Percentiles rank a stretch among this genome's conserved stretches.
These are phyloP conservation scores for Blastocystis sp. DNA, from an alignment of 352 stramenopile genomes.

Conservation along the genomic window DNA sequence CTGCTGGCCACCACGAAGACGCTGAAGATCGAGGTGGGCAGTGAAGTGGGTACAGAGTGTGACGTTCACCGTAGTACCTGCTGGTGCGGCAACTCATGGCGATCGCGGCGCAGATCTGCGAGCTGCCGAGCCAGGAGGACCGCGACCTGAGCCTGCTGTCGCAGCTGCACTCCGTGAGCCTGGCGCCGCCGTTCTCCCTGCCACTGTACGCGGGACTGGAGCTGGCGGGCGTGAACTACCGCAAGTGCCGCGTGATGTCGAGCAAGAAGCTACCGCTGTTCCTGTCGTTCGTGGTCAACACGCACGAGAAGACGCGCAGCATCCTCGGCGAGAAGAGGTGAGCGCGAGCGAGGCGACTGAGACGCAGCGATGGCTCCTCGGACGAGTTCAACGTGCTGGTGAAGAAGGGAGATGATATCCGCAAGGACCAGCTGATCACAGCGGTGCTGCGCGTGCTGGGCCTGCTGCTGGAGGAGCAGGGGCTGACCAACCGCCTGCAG, in stretches of 20 bases:
- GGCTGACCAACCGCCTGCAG: slow-evolving; percentile 71
- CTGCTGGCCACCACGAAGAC: slow-evolving; percentile 66
- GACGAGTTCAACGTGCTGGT: slow-evolving; percentile 80
- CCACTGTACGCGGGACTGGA: slow-evolving; percentile 81
- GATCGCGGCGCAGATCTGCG: slow-evolving; percentile 78
- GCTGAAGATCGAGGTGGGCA: slow-evolving; percentile 79
- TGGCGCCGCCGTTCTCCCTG: slow-evolving; percentile 84
- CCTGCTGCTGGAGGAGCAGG: slow-evolving; percentile 81
- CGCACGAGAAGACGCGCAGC: slow-evolving; percentile 72
- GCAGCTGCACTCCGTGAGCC: slow-evolving; percentile 74
- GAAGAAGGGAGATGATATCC: slow-evolving; percentile 86
- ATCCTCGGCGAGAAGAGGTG: slow-evolving; percentile 46
- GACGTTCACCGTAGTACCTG: slow-evolving; percentile 83
- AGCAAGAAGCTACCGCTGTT: slow-evolving; percentile 86
- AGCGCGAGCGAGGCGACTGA: background rate
- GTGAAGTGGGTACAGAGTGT: slow-evolving; percentile 82
- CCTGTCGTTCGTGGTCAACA: slow-evolving; percentile 79
- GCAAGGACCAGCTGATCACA: slow-evolving; percentile 87
- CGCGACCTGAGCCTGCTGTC: slow-evolving; percentile 74
- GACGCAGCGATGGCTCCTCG: background rate
- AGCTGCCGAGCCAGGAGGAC: slow-evolving; percentile 38
- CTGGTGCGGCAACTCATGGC: slow-evolving; percentile 82
- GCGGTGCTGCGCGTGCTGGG: slow-evolving; percentile 86
- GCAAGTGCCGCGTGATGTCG: slow-evolving; percentile 85
- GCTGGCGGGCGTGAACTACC: slow-evolving; percentile 78